Evolutionary conservation across 2,329 filamentous ascomycete genomes (phyloP).

Genomic region (Fusarium paranaense): DNA sequence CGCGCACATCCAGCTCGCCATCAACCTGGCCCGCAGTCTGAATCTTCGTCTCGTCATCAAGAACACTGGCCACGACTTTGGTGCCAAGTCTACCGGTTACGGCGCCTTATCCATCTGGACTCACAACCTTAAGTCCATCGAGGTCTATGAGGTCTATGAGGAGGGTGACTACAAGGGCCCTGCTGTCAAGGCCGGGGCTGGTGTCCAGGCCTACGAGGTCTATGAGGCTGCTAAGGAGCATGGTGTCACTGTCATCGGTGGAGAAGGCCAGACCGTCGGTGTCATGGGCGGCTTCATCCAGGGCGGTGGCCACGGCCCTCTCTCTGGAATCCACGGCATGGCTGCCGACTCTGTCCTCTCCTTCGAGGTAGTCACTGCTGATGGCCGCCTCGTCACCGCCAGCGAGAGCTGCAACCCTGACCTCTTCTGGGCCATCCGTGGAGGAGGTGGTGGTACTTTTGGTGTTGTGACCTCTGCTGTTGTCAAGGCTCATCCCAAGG

Average conservation of each 20-base stretch:
- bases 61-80: slow-evolving; percentile 64
- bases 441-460: slow-evolving; percentile 64
- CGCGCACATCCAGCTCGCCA: slow-evolving; percentile 57
- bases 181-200: slow-evolving; percentile 65
- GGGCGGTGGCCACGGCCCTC: slow-evolving; percentile 67
- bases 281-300: slow-evolving; percentile 70
- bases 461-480: slow-evolving; percentile 56
- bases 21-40: slow-evolving; percentile 58
- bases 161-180: slow-evolving; percentile 59
- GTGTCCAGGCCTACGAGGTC: slow-evolving; percentile 62
- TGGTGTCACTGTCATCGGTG: slow-evolving; percentile 63
- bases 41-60: slow-evolving; percentile 62
- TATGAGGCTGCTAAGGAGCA: slow-evolving; percentile 57
- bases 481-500: slow-evolving; percentile 49
- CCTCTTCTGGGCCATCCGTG: slow-evolving; percentile 70
- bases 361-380: slow-evolving; percentile 64
- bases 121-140: slow-evolving; percentile 54
- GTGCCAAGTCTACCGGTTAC: slow-evolving; percentile 68
- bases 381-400: slow-evolving; percentile 61
- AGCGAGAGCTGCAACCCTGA: slow-evolving; percentile 58
- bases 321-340: slow-evolving; percentile 65
- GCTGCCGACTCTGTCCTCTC: slow-evolving; percentile 68
- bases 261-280: slow-evolving; percentile 66
- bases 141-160: slow-evolving; percentile 55
- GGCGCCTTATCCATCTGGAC: slow-evolving; percentile 54